Evolutionary conservation across 108 stramenopile genomes (phyloP), one percentile per base, ranked within the genome.

Genomic region (Cyclotella choctawhatcheeana): DNA sequence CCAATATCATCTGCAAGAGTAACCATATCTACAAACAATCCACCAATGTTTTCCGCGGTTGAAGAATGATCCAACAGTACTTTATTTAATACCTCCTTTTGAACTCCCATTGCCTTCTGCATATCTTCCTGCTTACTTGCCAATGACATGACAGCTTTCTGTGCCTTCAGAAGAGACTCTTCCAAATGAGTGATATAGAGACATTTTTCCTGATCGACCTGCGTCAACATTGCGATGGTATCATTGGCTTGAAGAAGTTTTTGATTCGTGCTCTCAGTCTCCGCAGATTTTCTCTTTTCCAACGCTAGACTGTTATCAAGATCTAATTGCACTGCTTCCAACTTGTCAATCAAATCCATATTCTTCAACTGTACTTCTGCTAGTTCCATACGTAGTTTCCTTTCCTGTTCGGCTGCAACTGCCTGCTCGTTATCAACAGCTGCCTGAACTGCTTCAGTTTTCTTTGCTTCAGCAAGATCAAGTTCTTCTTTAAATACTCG

Each of bases 361-460:
- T 75, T 75, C 53, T 67, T 75, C 64, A 75, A 50, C 27, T 75
- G 73, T 18, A 67, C 74, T 30, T 76, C 74, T 33, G 74, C 74
- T 37, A 76, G 66, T 24, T 76, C 66, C 7, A 58, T 54, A 4
- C 74, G 45, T 40, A 76, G 58, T 13, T 53, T 13, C 27, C 32
- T 29, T 53, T 76, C 74, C 55, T 67, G 18, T 17, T 58, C 32
- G 33, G 64, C 45, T 31, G 44, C 32, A 14, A 55, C 33, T 22
- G 26, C 66, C 30, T 44, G 58, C 40, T 67, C 66, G 12, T 47
- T 43, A 20, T 67, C 22, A 18, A 67, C 54, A 17, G 66, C 58
- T 14, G 25, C 35, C 1, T 48, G 12, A 17, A 48, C 47, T 4
- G 47, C 47, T 17, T 48, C 47, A n/a, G 12, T n/a, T n/a, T n/a